Conservation (phyloP, 2,329 filamentous ascomycete genomes). For the Phaeosphaeriaceae sp. region DNA sequence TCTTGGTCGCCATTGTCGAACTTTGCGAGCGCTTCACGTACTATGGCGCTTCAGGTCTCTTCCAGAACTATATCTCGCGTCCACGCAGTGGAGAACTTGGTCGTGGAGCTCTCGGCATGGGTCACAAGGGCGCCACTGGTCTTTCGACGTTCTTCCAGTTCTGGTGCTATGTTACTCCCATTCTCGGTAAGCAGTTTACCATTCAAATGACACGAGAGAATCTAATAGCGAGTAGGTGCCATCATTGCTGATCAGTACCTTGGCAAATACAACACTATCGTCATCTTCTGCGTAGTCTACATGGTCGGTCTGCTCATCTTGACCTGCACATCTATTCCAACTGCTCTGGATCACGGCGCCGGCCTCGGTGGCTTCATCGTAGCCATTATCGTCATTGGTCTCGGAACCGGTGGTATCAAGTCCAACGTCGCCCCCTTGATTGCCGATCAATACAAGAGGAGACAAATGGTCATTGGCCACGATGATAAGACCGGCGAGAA, state of each 20-base stretch:
- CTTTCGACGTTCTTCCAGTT: constrained; percentile 56
- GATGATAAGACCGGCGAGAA: constrained; percentile 54
- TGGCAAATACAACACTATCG: constrained; percentile 75
- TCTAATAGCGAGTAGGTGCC: constrained; percentile 51
- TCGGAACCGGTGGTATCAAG: constrained; percentile 84
- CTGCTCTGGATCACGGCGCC: constrained; percentile 66
- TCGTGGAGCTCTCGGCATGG: constrained; percentile 52
- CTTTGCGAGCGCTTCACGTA: constrained; percentile 60
- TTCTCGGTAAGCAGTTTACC: neutral
- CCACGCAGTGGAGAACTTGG: constrained; percentile 47
- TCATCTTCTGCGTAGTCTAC: constrained; percentile 69
- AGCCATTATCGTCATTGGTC: constrained; percentile 70
- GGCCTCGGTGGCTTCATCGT: constrained; percentile 69
- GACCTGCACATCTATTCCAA: constrained; percentile 69
- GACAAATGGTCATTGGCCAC: constrained; percentile 50
- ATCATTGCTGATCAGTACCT: constrained; percentile 71
- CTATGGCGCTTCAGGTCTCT: constrained; percentile 55
- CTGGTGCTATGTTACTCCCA: constrained; percentile 43
- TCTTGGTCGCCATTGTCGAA: constrained; percentile 58
- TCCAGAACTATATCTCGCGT: constrained; percentile 59
- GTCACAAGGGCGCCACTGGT: constrained; percentile 54
- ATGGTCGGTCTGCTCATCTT: constrained; percentile 72
- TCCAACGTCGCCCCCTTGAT: constrained; percentile 70
- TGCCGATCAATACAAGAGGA: constrained; percentile 56
- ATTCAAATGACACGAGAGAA: neutral